phyloP scores from a whole-genome alignment of 768 basidiomycete genomes.

The Mrakia hoshinonis region DNA sequence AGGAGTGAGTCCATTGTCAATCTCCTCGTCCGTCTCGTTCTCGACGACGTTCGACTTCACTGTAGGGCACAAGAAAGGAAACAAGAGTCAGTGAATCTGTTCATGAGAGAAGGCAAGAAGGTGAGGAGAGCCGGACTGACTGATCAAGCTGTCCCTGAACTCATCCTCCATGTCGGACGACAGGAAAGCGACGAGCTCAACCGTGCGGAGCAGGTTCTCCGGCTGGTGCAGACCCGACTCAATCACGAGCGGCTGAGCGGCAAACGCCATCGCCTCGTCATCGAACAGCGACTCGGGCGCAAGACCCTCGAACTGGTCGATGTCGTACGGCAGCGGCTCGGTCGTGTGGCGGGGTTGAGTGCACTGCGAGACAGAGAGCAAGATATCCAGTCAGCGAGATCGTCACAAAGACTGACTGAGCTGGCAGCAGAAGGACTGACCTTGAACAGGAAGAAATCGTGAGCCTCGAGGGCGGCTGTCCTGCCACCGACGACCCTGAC shows the following conservation, averaged over 20 bases:
- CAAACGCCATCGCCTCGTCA: conserved; percentile 22
- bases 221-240: background rate
- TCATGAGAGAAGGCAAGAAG: background rate
- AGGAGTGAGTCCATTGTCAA: background rate
- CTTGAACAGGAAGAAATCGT: conserved; percentile 29
- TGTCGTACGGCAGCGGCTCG: conserved; percentile 19
- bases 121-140: background rate
- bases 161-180: conserved; percentile 28
- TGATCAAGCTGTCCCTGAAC: conserved; percentile 16
- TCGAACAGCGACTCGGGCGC: conserved; percentile 23
- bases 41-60: background rate
- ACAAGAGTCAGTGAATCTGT: background rate
- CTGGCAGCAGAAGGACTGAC: background rate
- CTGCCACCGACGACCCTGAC: conserved; percentile 7
- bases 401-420: too few species aligned
- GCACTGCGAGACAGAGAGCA: background rate
- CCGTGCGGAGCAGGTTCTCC: conserved; percentile 7
- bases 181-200: conserved; percentile 29
- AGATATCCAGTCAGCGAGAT: background rate
- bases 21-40: background rate
- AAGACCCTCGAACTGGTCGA: conserved; percentile 27
- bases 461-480: background rate
- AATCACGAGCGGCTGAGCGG: conserved; percentile 10
- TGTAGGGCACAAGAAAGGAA: background rate
- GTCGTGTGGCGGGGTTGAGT: conserved; percentile 14